Base-by-base conservation (phyloP, 1,284 basidiomycete species). In the Tylopilus microsporus region DNA sequence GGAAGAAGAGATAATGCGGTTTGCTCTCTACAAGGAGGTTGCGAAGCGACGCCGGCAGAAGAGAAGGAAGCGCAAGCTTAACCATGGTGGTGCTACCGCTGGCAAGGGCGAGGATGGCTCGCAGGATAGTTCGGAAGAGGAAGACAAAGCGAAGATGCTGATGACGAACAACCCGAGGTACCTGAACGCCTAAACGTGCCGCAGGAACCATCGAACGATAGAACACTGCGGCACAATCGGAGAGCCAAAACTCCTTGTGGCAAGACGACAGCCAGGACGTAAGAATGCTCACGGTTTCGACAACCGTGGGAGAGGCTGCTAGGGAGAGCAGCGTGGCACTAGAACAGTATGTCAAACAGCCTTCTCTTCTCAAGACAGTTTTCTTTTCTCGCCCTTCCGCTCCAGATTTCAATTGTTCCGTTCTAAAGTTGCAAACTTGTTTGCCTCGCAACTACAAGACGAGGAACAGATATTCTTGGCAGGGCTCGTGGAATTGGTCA, bases 11-110 rank as follows among this genome's bases (percentile, higher is more conserved):
- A 96, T 99, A 67, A 87, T 99, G 68, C 89, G 96, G 21, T 99
- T 94, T 74, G 97, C 97, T 1, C 83, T 99, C 37, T 99, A 96
- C 85, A 97, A 96, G 72, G 97, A 99, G 73, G 96, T 99, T 19
- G 82, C 94, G 55, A 92, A 91, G 70, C 85, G 82, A 70, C 82
- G 82, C 67, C 84, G 79, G 32, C 70, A 68, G 66, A 85, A 79
- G 70, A 77, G 83, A 60, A 92, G 92, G 79, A 89, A 89, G 75
- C 82, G 90, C 69, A 93, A 90, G 76, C 80, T 91, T 60, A 88
- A 83, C 77, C 61, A 85, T 82, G 48, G 82, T 71, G 59, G 80
- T 77, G 16, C 69, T 9, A 73, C 63, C 8, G 71, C 68, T 6
- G 74, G 73, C 12, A 78, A 73, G 25, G 77, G 73, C n/a, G 78